Percentiles rank a stretch among this genome's conserved stretches.
phyloP scores from a whole-genome alignment of 1,284 basidiomycete genomes.

The Tremellales sp. region DNA sequence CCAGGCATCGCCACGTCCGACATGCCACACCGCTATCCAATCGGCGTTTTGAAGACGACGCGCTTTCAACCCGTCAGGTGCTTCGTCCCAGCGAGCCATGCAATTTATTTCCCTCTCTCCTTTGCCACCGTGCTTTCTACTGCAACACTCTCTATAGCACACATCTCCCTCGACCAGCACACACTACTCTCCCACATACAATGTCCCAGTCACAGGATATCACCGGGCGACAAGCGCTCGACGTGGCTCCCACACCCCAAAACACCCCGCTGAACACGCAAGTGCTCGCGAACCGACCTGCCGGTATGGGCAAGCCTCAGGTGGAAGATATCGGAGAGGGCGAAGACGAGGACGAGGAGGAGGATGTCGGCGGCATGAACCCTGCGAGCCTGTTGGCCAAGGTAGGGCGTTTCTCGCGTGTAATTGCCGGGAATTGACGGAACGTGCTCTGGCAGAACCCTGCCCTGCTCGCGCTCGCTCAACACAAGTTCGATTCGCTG shows the following conservation, averaged over 20 bases:
- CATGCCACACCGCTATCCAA: no score
- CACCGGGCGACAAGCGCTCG: slow-evolving; percentile 28
- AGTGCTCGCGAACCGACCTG: slow-evolving; percentile 59
- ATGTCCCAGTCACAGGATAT: slow-evolving; percentile 45
- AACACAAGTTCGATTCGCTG: slow-evolving; percentile 62
- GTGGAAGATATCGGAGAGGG: slow-evolving; percentile 64
- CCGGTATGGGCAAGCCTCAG: slow-evolving; percentile 62
- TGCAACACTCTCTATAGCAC: neutral
- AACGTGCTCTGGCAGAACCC: slow-evolving; percentile 50
- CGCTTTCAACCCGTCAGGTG: neutral
- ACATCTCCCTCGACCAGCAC: neutral
- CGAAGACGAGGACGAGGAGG: slow-evolving; percentile 49
- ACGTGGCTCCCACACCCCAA: slow-evolving; percentile 68
- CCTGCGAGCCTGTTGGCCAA: slow-evolving; percentile 47
- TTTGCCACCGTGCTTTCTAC: neutral
- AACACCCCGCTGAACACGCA: slow-evolving; percentile 72
- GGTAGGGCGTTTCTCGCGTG: slow-evolving; percentile 32
- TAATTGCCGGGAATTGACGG: neutral
- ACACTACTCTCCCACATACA: slow-evolving; percentile 1
- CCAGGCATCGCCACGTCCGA: no score
- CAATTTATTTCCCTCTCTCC: neutral
- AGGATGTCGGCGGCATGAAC: slow-evolving; percentile 52
- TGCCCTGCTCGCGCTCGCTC: slow-evolving; percentile 58
- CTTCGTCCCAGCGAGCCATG: neutral
- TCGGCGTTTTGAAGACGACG: no score